Evolutionary conservation across 2,329 filamentous ascomycete genomes (phyloP).

Genomic region (Cercospora brassicicola): DNA sequence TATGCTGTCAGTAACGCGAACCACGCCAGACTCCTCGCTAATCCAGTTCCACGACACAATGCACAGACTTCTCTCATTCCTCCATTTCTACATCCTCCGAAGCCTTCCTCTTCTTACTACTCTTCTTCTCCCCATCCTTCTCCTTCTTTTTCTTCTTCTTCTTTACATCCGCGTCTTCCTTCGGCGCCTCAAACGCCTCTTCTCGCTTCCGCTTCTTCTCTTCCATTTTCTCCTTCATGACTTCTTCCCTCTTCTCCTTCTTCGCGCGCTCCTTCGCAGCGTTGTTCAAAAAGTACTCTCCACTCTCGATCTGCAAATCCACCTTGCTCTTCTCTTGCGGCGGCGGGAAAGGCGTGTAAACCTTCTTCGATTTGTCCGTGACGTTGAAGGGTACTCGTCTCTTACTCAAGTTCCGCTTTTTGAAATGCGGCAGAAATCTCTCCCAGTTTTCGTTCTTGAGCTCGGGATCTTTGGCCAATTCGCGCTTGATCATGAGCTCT

Average conservation of each 20-base stretch:
- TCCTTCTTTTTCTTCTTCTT: conserved; percentile 53
- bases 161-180: conserved; percentile 63
- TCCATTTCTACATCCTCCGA: conserved; percentile 36
- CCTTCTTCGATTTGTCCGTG: conserved; percentile 89
- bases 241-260: conserved; percentile 77
- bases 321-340: conserved; percentile 98
- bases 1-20: not conserved
- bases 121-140: conserved; percentile 48
- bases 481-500: conserved; percentile 89
- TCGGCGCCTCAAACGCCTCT: conserved; percentile 82
- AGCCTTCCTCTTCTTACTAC: conserved; percentile 42
- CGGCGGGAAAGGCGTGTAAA: conserved; percentile 95
- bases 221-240: conserved; percentile 82
- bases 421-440: conserved; percentile 94
- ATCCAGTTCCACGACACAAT: conserved; percentile 1
- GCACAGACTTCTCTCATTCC: conserved; percentile 13
- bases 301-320: conserved; percentile 94
- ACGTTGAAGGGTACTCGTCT: conserved; percentile 79
- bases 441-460: conserved; percentile 91
- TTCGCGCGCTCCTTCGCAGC: conserved; percentile 83
- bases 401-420: conserved; percentile 86
- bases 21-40: conserved; percentile 16
- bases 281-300: conserved; percentile 94
- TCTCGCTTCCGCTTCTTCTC: conserved; percentile 83
- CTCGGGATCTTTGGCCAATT: conserved; percentile 84